Base-by-base conservation (phyloP, 202 grass and related monocot genomes). In the Panicum hallii region DNA sequence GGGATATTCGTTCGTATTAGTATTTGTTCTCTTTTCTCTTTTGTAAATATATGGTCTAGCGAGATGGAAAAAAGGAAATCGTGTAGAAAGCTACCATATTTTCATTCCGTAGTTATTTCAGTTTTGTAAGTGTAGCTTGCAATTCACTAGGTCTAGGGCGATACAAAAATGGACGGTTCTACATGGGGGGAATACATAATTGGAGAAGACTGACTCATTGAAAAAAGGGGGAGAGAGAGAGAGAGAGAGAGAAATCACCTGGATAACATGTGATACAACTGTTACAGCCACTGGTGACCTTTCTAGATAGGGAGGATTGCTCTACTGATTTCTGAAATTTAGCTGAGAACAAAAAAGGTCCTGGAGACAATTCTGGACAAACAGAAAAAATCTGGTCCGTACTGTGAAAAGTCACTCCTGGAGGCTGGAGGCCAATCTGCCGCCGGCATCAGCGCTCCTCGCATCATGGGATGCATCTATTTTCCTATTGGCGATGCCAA, bases 1-100 rank as follows among this genome's bases (percentile, higher is more conserved):
- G 83, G 34, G 26, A 41, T 73, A 71, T 86, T 92, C 20, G 73
- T 82, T 73, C 58, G 23, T 48, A 75, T 76, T 94, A 45, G 44
- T 30, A 57, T 71, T 72, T 30, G 16, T 0, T 57, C 77, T 75
- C 47, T 42, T 47, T 40, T 77, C 22, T 58, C 30, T 40, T 69
- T 26, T 88, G 82, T 83, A 88, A 80, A 88, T 86, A 88, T 86
- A 76, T 84, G 69, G 63, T 75, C 43, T 72, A 73, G 49, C 48
- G 4, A 67, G 65, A 22, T 40, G 72, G 32, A n/a, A 38, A n/a
- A 14, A 48, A 6, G 57, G 61, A 79, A n/a, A 4, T 17, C 67
- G 11, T 85, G 84, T 87, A 90, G 81, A 38, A 55, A 82, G 72
- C 55, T 77, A 61, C 41, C 58, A 53, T 74, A 74, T 81, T 63